Evolutionary conservation across 163 green algal species (phyloP), one percentile per base, ranked within the genome.

Genomic region (Scenedesmus sp.): DNA sequence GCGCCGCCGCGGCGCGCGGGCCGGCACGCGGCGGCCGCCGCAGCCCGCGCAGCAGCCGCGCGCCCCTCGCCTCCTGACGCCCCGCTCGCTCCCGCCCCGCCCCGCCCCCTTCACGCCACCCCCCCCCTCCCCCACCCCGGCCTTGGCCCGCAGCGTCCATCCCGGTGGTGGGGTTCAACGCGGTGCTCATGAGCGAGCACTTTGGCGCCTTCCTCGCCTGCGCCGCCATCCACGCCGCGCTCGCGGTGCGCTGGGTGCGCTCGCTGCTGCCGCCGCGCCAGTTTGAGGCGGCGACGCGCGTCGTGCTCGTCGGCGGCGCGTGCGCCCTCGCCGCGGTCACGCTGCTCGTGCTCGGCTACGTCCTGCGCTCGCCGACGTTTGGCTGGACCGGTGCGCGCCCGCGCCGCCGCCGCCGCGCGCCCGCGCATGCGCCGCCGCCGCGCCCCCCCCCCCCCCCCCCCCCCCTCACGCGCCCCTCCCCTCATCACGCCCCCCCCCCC

Each of bases 131-230:
- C 20, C 28, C 31, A 26, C 28, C 57, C 45, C 11, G 28, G n/a
- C 14, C 39, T 53, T 9, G 22, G 36, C n/a, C 22, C 54, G 64
- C 90, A 83, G 83, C 86, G 44, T 91, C 84, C 78, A 93, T 98
- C 62, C 95, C 95, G 6, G 95, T 98, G 22, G 92, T 99, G 39
- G 95, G 95, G 75, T 98, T 98, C 90, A 98, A 98, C 74, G 95
- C 95, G 0, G 91, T 99, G 20, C 86, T 97, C 28, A 98, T 95
- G 88, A 93, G 82, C 0, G 95, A 99, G 87, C 95, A 99, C 91
- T 98, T 99, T 88, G 94, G 84, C 44, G 89, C 91, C 15, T 98
- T 98, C 90, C 84, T 98, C n/a, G 89, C 90, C 3, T 97, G 97
- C 85, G 90, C 82, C 1, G 81, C 96, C 24, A 87, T 98, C 64